Conservation (phyloP, 176 grass and related monocot genomes). For the Avena atlantica region DNA sequence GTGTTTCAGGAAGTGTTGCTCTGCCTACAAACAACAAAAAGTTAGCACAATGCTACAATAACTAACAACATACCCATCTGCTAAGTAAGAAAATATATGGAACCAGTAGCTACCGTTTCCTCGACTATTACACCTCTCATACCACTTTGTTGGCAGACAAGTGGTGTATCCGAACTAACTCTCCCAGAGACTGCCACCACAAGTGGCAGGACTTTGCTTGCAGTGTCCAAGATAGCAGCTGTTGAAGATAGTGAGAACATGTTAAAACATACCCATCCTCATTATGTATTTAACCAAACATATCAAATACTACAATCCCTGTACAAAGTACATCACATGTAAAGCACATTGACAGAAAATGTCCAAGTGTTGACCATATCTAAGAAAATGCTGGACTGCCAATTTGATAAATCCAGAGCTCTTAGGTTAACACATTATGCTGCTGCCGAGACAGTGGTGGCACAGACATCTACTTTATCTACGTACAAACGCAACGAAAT, state of each 20-base stretch:
- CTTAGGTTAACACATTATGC: conserved; percentile 19
- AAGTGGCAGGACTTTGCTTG: conserved; percentile 81
- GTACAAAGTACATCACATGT: conserved; percentile 36
- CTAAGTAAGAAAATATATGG: background rate
- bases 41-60: conserved; percentile 26
- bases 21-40: conserved; percentile 58
- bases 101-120: conserved; percentile 69
- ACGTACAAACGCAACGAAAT: background rate
- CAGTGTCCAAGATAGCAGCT: conserved; percentile 85
- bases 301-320: background rate
- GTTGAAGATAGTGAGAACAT: conserved; percentile 27
- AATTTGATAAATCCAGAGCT: background rate
- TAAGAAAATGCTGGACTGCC: background rate
- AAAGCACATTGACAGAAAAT: conserved; percentile 13
- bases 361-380: background rate
- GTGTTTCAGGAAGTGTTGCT: conserved; percentile 96
- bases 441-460: background rate
- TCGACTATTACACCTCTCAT: conserved; percentile 90
- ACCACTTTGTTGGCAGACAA: conserved; percentile 91
- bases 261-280: conserved; percentile 15
- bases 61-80: background rate
- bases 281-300: background rate
- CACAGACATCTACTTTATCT: conserved; percentile 14
- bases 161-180: conserved; percentile 86
- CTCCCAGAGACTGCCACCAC: conserved; percentile 83